phyloP scores from a whole-genome alignment of 345 rosid genomes.

The Tarenaya hassleriana region DNA sequence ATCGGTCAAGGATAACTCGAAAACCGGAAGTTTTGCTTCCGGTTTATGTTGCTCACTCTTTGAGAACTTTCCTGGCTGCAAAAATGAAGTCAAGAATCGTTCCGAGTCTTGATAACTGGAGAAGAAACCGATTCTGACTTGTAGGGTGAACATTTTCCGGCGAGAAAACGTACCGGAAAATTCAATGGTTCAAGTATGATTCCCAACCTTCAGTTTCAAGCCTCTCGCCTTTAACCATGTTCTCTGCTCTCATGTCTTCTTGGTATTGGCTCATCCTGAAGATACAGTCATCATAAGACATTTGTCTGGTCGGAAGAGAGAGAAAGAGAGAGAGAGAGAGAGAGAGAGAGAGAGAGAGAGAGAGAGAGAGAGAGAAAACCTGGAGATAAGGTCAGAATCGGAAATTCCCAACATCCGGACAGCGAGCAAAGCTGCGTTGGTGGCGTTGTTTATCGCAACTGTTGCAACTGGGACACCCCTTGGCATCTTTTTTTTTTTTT shows the following conservation, averaged over 20 bases:
- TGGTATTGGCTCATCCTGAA: constrained; percentile 86
- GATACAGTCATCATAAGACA: not conserved
- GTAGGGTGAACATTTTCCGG: too few relatives aligned
- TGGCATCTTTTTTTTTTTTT: constrained; percentile 93
- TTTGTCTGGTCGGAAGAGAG: not conserved
- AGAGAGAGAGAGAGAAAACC: constrained; percentile 22
- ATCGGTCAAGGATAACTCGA: too few relatives aligned
- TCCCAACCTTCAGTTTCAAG: constrained; percentile 68
- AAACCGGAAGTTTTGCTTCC: too few relatives aligned
- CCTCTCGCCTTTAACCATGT: constrained; percentile 64
- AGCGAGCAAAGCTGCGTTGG: constrained; percentile 80
- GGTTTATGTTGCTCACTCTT: too few relatives aligned
- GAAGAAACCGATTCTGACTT: too few relatives aligned
- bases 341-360: too few relatives aligned
- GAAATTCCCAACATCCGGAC: constrained; percentile 68
- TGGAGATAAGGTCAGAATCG: constrained; percentile 56
- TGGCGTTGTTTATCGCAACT: constrained; percentile 82
- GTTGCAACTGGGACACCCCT: constrained; percentile 96
- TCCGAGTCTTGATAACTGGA: too few relatives aligned
- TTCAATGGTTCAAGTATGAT: constrained; percentile 50
- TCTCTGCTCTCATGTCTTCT: constrained; percentile 70
- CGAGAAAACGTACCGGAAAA: not conserved
- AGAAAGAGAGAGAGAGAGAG: too few relatives aligned
- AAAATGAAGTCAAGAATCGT: too few relatives aligned
- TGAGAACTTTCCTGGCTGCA: too few relatives aligned